Conservation (phyloP, 2,329 filamentous ascomycete genomes). For the Fusarium begoniae region DNA sequence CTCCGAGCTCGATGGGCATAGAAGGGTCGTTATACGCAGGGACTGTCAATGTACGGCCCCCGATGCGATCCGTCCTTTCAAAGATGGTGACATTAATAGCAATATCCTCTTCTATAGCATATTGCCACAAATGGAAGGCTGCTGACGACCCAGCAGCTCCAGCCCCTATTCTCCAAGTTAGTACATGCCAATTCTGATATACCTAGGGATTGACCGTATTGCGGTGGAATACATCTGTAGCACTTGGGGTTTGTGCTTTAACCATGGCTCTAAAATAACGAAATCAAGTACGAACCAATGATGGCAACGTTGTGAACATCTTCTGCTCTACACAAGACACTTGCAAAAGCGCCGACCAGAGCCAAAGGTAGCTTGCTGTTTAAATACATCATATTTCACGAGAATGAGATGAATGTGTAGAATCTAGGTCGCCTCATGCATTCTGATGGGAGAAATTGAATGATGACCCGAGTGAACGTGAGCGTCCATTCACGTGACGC, state of each 20-base stretch:
- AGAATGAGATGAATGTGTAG: neutral
- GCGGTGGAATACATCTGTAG: neutral
- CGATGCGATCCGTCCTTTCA: constrained; percentile 79
- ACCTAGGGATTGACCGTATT: neutral
- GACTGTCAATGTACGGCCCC: constrained; percentile 88
- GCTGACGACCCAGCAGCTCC: constrained; percentile 88
- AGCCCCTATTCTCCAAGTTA: constrained; percentile 69
- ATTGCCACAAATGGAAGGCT: constrained; percentile 82
- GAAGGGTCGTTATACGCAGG: constrained; percentile 74
- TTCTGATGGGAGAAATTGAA: neutral
- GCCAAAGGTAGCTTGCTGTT: constrained; percentile 25
- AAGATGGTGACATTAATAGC: constrained; percentile 85
- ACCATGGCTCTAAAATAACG: neutral
- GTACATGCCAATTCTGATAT: neutral
- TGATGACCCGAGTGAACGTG: neutral
- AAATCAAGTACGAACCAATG: constrained; percentile 45
- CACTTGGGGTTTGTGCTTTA: neutral
- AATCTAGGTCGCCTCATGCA: neutral
- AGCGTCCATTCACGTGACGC: constrained; percentile 10
- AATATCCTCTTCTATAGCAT: constrained; percentile 68
- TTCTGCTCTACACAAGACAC: constrained; percentile 4
- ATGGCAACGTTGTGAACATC: constrained; percentile 49
- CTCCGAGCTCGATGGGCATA: constrained; percentile 84
- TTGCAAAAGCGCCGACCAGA: constrained; percentile 28
- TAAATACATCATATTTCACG: constrained; percentile 24